Conservation (phyloP, 352 stramenopile species). For the Plasmopara halstedii region DNA sequence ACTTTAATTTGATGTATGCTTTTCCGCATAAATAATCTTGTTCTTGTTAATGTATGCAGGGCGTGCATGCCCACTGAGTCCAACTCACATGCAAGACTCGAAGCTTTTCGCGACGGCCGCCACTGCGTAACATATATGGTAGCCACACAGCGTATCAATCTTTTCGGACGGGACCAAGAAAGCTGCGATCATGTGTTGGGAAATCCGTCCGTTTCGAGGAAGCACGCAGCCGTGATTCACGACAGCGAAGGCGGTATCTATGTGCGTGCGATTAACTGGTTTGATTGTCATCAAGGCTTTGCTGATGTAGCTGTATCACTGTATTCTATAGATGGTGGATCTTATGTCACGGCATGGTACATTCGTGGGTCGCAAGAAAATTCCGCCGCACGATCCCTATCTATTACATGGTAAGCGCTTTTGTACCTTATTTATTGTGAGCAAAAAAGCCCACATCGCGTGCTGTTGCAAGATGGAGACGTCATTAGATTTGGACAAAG, state of each 20-base stretch:
- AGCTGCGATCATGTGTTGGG: conserved; percentile 81
- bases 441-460: too few relatives aligned
- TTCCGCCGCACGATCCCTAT: conserved; percentile 77
- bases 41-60: conserved; percentile 24
- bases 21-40: neutral
- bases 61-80: conserved; percentile 52
- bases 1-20: neutral
- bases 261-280: conserved; percentile 25
- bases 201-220: conserved; percentile 81
- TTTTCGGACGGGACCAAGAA: conserved; percentile 82
- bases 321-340: conserved; percentile 60
- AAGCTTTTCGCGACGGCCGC: conserved; percentile 65
- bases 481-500: conserved; percentile 84
- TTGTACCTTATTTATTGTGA: too few relatives aligned
- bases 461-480: conserved; percentile 51
- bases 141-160: conserved; percentile 69
- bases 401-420: conserved; percentile 54
- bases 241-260: conserved; percentile 76
- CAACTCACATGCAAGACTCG: conserved; percentile 62
- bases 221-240: conserved; percentile 83
- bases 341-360: conserved; percentile 86
- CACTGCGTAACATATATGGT: conserved; percentile 85
- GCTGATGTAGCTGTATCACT: conserved; percentile 2
- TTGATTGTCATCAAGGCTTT: neutral
- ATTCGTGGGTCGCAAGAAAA: conserved; percentile 76